Conservation (phyloP, 352 stramenopile genomes). For the Globisporangium polare region DNA sequence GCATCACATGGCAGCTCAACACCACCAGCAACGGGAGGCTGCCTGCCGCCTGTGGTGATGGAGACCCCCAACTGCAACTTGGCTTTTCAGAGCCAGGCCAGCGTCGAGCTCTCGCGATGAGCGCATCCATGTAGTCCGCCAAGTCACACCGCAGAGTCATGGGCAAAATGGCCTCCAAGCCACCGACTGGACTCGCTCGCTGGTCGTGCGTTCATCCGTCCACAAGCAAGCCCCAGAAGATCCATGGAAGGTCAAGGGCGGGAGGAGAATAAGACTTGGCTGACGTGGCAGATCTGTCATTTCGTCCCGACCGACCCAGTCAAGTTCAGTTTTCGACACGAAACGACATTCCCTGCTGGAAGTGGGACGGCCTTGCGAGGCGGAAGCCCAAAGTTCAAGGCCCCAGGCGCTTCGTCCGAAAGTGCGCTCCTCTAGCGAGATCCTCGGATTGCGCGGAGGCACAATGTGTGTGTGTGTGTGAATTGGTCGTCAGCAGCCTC, state of each 20-base stretch:
- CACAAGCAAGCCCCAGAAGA: not conserved
- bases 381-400: not conserved
- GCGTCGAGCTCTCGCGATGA: not conserved
- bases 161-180: not conserved
- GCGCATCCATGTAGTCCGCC: not conserved
- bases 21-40: too few species aligned
- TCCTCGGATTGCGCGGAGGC: not conserved
- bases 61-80: not conserved
- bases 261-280: too few species aligned
- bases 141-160: not conserved
- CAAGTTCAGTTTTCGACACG: not conserved
- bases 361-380: not conserved
- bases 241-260: not conserved
- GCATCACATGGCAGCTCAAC: not conserved
- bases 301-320: not conserved
- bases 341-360: not conserved
- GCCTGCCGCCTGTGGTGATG: not conserved
- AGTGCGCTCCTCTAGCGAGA: conserved; percentile 1
- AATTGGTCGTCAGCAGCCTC: not conserved
- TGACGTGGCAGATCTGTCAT: not conserved
- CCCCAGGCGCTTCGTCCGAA: not conserved
- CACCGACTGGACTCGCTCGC: too few species aligned
- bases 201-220: not conserved
- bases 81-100: not conserved
- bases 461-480: too few species aligned